phyloP scores from a whole-genome alignment of 139 green algal species.

The Chlorella sorokiniana region DNA sequence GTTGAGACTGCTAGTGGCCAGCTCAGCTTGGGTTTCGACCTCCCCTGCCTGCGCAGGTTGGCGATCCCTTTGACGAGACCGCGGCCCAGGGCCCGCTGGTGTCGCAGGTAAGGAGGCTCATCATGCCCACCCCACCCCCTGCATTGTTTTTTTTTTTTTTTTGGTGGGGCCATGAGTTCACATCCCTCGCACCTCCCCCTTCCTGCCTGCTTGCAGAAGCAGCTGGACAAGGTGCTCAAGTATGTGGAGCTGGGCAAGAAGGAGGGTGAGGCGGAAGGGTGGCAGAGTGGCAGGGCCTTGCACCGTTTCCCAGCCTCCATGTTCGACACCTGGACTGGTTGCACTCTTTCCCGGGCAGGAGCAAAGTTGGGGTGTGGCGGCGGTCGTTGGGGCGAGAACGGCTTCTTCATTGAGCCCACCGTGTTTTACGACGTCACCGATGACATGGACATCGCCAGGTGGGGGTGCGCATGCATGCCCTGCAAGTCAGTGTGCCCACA shows the following conservation, averaged over 20 bases:
- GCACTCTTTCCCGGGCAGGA: constrained; percentile 28
- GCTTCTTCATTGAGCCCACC: constrained; percentile 64
- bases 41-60: constrained; percentile 26
- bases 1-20: neutral
- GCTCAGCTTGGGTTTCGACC: neutral
- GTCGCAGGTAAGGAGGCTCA: neutral
- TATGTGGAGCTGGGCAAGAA: constrained; percentile 59
- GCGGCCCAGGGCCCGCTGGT: constrained; percentile 56
- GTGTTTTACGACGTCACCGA: constrained; percentile 73
- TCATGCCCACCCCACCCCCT: neutral
- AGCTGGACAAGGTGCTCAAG: constrained; percentile 64
- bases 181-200: neutral
- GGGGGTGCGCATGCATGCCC: neutral
- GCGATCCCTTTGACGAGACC: constrained; percentile 59
- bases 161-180: neutral
- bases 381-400: constrained; percentile 19
- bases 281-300: neutral
- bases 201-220: constrained; percentile 35
- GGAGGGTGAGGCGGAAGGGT: constrained; percentile 32
- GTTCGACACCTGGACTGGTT: neutral
- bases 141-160: too few species aligned
- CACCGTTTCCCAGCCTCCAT: neutral
- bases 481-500: neutral
- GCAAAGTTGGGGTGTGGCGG: constrained; percentile 52
- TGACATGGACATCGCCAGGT: constrained; percentile 60